Percentiles rank a stretch among this genome's conserved stretches.
These are phyloP conservation scores for Tulasnella sp. DNA, from an alignment of 768 basidiomycete genomes.

Conservation along the genomic window DNA sequence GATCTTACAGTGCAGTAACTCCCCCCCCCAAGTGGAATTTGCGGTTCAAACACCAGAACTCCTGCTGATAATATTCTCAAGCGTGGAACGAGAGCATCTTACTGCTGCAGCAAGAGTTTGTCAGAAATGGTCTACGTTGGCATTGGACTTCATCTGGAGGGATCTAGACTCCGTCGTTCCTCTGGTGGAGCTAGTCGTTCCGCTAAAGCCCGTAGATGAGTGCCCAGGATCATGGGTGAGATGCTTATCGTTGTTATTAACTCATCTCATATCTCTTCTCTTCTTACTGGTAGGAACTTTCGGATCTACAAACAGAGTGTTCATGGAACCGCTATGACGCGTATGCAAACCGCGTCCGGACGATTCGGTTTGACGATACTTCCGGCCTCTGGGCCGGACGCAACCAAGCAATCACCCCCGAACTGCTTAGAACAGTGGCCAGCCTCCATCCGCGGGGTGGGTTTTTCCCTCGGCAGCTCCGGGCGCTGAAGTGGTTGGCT, in stretches of 20 bases:
- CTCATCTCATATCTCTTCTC: not conserved
- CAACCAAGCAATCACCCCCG: not conserved
- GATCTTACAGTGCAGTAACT: no score
- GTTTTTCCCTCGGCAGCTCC: not conserved
- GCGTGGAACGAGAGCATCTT: not conserved
- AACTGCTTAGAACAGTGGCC: not conserved
- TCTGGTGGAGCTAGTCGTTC: not conserved
- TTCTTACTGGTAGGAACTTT: not conserved
- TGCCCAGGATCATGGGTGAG: not conserved
- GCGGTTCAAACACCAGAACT: not conserved
- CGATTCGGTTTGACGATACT: not conserved
- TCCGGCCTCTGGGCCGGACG: not conserved
- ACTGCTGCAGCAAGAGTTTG: not conserved
- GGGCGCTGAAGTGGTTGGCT: not conserved
- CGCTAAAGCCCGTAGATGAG: not conserved
- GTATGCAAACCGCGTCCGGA: not conserved
- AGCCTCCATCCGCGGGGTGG: not conserved
- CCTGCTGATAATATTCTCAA: not conserved
- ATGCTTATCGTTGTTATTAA: not conserved
- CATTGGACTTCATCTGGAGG: not conserved
- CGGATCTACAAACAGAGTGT: not conserved
- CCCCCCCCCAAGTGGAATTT: no score
- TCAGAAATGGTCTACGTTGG: not conserved
- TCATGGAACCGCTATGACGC: not conserved
- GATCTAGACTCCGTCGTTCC: not conserved